Conservation (phyloP, 2,329 filamentous ascomycete species). For the Penicillium sp. region DNA sequence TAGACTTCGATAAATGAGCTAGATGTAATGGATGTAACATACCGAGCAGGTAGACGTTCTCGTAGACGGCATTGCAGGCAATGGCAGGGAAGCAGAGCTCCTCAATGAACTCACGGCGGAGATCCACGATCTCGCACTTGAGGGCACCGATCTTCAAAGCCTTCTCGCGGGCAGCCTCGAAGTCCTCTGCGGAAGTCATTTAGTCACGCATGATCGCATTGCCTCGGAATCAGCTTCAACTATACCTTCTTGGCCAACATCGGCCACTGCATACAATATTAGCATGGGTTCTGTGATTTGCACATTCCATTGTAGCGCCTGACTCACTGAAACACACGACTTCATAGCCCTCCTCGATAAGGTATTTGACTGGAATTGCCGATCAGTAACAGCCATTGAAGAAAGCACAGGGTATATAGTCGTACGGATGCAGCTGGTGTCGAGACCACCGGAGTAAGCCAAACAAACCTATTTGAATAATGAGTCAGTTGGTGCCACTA, state of each 20-base stretch:
- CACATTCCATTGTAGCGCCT: background rate
- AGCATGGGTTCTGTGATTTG: constrained; percentile 5
- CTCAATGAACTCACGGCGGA: constrained; percentile 74
- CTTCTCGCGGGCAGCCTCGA: constrained; percentile 70
- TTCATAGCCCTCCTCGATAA: constrained; percentile 54
- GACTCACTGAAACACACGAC: constrained; percentile 62
- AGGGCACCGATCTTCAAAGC: constrained; percentile 67
- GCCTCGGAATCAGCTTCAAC: background rate
- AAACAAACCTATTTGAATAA: constrained; percentile 32
- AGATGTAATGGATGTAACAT: constrained; percentile 12
- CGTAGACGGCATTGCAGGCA: constrained; percentile 61
- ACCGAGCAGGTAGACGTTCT: constrained; percentile 65
- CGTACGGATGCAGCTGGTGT: constrained; percentile 59
- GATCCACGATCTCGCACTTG: constrained; percentile 63
- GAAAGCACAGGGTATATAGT: constrained; percentile 14
- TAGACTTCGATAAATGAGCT: background rate
- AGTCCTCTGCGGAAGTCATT: constrained; percentile 60
- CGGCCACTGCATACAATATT: constrained; percentile 52
- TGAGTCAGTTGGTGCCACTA: constrained; percentile 12
- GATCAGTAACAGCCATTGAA: constrained; percentile 19
- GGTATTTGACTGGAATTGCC: constrained; percentile 38
- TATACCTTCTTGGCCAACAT: constrained; percentile 68
- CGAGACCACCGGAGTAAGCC: constrained; percentile 54
- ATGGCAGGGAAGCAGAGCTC: constrained; percentile 79
- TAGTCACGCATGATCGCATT: constrained; percentile 3